phyloP scores from a whole-genome alignment of 177 flowering plant species.

The Vitis hybrid region DNA sequence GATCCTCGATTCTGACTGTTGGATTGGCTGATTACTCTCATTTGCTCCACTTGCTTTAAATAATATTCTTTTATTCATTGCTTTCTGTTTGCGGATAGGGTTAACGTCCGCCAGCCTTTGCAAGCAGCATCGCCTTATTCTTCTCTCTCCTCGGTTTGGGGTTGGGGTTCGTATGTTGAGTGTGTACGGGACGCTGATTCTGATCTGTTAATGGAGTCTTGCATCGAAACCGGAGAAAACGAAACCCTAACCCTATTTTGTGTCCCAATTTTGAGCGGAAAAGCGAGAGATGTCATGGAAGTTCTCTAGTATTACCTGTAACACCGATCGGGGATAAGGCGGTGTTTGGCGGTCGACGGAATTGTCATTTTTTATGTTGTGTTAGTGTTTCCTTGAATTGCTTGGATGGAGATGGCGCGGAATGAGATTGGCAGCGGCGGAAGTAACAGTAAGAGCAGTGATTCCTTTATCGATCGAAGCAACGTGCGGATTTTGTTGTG shows the following conservation, averaged over 20 bases:
- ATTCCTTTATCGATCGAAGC: conserved; percentile 78
- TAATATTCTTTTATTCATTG: neutral
- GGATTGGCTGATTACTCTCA: neutral
- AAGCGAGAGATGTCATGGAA: conserved; percentile 15
- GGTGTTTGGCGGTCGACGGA: neutral
- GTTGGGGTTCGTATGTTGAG: neutral
- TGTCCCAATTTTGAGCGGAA: neutral
- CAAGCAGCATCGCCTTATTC: neutral
- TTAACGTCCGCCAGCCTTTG: conserved; percentile 2
- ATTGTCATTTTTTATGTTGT: conserved; percentile 10
- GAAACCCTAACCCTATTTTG: conserved; percentile 13
- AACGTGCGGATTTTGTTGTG: conserved; percentile 88
- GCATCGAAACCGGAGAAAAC: neutral
- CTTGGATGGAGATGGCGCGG: conserved; percentile 20
- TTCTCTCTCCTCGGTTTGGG: neutral
- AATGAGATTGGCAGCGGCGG: conserved; percentile 18
- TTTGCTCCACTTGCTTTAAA: no score
- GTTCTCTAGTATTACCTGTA: conserved; percentile 13
- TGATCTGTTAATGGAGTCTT: neutral
- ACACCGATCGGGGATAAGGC: conserved; percentile 1
- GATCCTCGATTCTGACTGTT: neutral
- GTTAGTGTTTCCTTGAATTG: conserved; percentile 12
- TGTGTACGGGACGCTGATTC: neutral
- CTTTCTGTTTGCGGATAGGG: conserved; percentile 4
- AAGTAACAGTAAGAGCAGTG: conserved; percentile 28